Evolutionary conservation across 176 grass and related monocot genomes (phyloP).

Genomic region (Eragrostis nindensis): DNA sequence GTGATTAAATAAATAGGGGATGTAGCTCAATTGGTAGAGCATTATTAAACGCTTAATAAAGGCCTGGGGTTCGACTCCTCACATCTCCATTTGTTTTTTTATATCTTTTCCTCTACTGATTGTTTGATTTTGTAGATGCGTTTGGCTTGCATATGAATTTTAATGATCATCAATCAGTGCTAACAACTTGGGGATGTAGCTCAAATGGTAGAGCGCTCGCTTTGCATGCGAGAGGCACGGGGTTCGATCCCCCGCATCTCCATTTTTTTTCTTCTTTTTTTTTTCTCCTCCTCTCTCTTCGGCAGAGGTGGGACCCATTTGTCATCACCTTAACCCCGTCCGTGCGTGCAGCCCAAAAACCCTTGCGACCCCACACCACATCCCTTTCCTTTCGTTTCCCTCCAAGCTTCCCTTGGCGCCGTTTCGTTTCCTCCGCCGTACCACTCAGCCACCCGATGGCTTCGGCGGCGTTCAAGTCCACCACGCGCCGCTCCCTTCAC

Average conservation of each 20-base stretch:
- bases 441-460: constrained; percentile 25
- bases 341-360: constrained; percentile 23
- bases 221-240: constrained; percentile 96
- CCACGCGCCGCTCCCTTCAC: constrained; percentile 36
- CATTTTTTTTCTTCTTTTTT: not conserved
- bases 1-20: not conserved
- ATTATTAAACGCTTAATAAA: constrained; percentile 53
- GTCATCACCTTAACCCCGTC: not conserved
- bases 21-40: constrained; percentile 69
- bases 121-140: too few species aligned
- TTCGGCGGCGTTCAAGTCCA: constrained; percentile 48
- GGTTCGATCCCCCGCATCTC: constrained; percentile 87
- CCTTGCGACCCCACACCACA: not conserved
- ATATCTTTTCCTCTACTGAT: not conserved
- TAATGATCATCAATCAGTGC: too few species aligned
- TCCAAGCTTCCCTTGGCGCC: not conserved
- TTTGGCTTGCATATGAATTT: too few species aligned
- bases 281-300: not conserved
- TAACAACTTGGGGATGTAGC: too few species aligned
- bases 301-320: not conserved
- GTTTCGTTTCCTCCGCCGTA: not conserved
- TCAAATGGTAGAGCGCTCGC: constrained; percentile 98
- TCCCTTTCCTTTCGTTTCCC: not conserved
- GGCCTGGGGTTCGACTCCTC: constrained; percentile 60
- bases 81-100: not conserved